A percentile compares a stretch with the other conserved stretches of the same genome.
Conservation (phyloP, 192 early-diverging fungal genomes). For the Umbelopsis sp. region DNA sequence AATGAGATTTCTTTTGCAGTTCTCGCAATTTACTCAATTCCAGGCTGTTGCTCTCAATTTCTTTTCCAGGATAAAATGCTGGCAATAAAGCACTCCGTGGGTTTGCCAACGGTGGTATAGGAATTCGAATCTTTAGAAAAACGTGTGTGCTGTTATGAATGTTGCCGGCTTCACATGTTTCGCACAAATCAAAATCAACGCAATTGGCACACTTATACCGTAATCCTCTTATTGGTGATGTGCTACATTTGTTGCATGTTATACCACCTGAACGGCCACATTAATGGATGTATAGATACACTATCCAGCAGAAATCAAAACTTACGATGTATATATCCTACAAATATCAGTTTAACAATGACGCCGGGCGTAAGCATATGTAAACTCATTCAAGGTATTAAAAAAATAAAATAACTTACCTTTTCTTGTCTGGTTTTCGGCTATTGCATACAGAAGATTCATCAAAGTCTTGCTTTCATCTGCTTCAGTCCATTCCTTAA, state of each 20-base stretch:
- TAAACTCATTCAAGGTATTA: background rate
- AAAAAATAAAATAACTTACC: slow-evolving; percentile 51
- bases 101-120: slow-evolving; percentile 89
- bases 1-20: slow-evolving; percentile 65
- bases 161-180: slow-evolving; percentile 80
- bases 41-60: slow-evolving; percentile 27
- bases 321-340: slow-evolving; percentile 62
- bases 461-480: slow-evolving; percentile 68
- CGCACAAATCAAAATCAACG: slow-evolving; percentile 91
- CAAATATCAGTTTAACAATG: background rate
- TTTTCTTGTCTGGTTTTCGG: slow-evolving; percentile 85
- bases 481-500: slow-evolving; percentile 53
- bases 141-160: slow-evolving; percentile 81
- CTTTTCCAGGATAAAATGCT: slow-evolving; percentile 72
- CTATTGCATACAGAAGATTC: slow-evolving; percentile 78
- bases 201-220: slow-evolving; percentile 96
- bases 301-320: slow-evolving; percentile 19
- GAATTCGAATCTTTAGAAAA: slow-evolving; percentile 89
- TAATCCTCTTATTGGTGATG: slow-evolving; percentile 85
- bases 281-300: background rate
- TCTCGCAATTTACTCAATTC: slow-evolving; percentile 45
- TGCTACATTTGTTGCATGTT: slow-evolving; percentile 90
- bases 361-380: background rate
- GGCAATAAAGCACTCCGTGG: slow-evolving; percentile 71
- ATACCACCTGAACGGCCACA: slow-evolving; percentile 62